phyloP scores from a whole-genome alignment of 345 rosid species.

The Abelmoschus esculentus region DNA sequence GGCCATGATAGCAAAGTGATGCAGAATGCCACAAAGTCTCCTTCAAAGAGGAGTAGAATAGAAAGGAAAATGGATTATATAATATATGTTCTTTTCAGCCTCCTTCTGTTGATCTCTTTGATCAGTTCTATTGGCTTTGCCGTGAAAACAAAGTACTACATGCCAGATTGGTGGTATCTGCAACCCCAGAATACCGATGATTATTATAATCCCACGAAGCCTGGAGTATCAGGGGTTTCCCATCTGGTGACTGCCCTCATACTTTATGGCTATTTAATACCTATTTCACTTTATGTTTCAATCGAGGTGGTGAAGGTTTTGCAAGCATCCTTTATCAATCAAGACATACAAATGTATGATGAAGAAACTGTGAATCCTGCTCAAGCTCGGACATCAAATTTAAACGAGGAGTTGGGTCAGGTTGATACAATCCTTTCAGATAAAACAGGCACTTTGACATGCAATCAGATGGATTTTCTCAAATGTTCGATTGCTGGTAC shows the following conservation, averaged over 20 bases:
- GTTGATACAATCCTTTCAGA: constrained; percentile 96
- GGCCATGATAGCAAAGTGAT: constrained; percentile 94
- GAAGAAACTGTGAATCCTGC: constrained; percentile 82
- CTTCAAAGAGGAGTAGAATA: constrained; percentile 80
- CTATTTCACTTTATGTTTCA: constrained; percentile 93
- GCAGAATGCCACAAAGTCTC: constrained; percentile 85
- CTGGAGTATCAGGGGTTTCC: constrained; percentile 57
- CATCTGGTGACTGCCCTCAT: constrained; percentile 91
- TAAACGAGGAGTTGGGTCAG: constrained; percentile 98
- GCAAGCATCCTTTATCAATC: constrained; percentile 90
- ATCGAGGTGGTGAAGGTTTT: constrained; percentile 95
- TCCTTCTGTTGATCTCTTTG: constrained; percentile 60
- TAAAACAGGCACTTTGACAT: constrained; percentile 96
- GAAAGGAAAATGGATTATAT: constrained; percentile 90
- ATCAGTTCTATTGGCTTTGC: constrained; percentile 88
- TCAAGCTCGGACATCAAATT: constrained; percentile 90
- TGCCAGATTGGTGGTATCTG: constrained; percentile 85
- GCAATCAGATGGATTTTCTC: constrained; percentile 98
- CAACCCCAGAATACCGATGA: constrained; percentile 39
- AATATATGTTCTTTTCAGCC: constrained; percentile 68
- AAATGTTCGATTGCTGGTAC: constrained; percentile 92
- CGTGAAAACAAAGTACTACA: constrained; percentile 63
- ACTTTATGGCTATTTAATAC: constrained; percentile 92
- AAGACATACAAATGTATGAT: constrained; percentile 81
- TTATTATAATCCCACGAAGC: constrained; percentile 53